A percentile compares a stretch with the other conserved stretches of the same genome.
Evolutionary conservation across 2,329 filamentous ascomycete genomes (phyloP).

Genomic region (Colletotrichum paranaense): DNA sequence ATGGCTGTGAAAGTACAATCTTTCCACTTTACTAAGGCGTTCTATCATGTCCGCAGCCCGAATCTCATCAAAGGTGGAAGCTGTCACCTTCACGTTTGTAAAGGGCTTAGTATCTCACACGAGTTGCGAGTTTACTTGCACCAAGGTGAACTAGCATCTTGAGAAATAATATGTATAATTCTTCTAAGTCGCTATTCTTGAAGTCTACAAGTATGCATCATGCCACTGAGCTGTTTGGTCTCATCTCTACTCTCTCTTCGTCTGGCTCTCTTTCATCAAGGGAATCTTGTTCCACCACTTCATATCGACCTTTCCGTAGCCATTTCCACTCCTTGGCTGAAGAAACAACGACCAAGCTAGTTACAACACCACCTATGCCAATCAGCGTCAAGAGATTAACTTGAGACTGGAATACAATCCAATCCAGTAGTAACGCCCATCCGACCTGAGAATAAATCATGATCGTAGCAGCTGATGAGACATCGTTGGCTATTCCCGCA

Average conservation of each 20-base stretch:
- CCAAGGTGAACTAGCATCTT: too few relatives aligned
- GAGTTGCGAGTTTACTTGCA: too few relatives aligned
- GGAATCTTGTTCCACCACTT: not conserved
- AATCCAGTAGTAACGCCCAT: conserved; percentile 19
- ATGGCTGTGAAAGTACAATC: too few relatives aligned
- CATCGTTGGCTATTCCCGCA: conserved; percentile 17
- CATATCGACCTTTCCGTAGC: not conserved
- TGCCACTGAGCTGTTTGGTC: not conserved
- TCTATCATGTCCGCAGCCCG: too few relatives aligned
- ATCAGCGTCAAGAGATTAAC: conserved; percentile 17
- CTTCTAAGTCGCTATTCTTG: not conserved
- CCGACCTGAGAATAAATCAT: conserved; percentile 28
- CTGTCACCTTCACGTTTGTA: too few relatives aligned
- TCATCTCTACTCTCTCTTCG: conserved; percentile 12
- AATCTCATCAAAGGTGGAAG: too few relatives aligned
- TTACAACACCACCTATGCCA: conserved; percentile 16
- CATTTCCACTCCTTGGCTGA: conserved; percentile 23
- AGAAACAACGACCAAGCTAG: conserved; percentile 11
- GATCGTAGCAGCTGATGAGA: conserved; percentile 10
- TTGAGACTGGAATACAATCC: conserved; percentile 5
- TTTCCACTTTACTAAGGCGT: too few relatives aligned
- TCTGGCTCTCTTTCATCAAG: not conserved
- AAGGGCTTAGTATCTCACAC: too few relatives aligned
- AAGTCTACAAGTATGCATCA: not conserved
- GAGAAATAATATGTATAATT: not conserved